A percentile compares a stretch with the other conserved stretches of the same genome.
Evolutionary conservation across 257 asterid species (phyloP).

Genomic region (Osmanthus fragrans): DNA sequence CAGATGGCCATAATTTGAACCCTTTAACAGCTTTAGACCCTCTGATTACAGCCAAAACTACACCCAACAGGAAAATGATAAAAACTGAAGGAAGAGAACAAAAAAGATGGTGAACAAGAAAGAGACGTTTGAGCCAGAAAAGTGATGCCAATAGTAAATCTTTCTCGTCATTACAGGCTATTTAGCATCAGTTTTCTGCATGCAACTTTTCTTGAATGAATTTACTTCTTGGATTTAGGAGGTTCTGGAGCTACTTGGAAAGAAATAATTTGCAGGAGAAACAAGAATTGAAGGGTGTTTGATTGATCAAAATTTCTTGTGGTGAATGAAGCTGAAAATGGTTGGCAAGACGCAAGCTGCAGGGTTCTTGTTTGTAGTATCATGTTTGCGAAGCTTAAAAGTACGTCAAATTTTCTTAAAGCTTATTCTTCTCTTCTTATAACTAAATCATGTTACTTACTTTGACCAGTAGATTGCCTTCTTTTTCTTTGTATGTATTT

Average conservation of each 20-base stretch:
- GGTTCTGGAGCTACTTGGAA: background rate
- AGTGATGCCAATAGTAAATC: background rate
- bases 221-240: slow-evolving; percentile 4
- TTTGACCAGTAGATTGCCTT: slow-evolving; percentile 1
- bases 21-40: slow-evolving; percentile 56
- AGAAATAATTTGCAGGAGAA: background rate
- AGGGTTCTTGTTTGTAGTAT: slow-evolving; percentile 17
- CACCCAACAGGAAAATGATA: slow-evolving; percentile 51
- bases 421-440: background rate
- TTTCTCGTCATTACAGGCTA: slow-evolving; percentile 6
- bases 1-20: slow-evolving; percentile 63
- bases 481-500: slow-evolving; percentile 8
- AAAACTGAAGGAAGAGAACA: slow-evolving; percentile 68
- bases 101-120: slow-evolving; percentile 24
- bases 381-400: slow-evolving; percentile 1
- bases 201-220: background rate
- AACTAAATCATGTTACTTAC: background rate
- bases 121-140: slow-evolving; percentile 21
- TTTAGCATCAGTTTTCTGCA: background rate
- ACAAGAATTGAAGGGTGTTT: slow-evolving; percentile 4
- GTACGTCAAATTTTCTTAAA: too few species aligned
- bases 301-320: slow-evolving; percentile 16
- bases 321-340: slow-evolving; percentile 18
- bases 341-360: slow-evolving; percentile 20
- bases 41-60: slow-evolving; percentile 52